Evolutionary conservation across 352 stramenopile genomes (phyloP), one percentile per base, ranked within the genome.

Genomic region (Blastocystis sp.): DNA sequence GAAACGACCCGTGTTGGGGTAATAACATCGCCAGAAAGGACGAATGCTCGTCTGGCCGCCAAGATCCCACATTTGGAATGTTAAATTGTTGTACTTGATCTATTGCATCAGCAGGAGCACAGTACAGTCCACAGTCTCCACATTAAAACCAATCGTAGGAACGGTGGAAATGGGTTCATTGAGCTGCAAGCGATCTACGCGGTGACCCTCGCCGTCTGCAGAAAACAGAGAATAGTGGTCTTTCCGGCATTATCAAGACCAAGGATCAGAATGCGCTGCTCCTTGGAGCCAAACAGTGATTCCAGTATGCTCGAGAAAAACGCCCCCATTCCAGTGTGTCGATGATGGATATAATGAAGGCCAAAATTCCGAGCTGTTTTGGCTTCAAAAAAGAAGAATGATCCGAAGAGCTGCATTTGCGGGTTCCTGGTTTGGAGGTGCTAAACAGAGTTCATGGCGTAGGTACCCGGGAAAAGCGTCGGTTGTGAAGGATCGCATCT

Each of bases 241-340:
- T 99, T 99, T 89, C 97, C 97, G 40, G 97, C 96, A 91, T 98
- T 98, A 91, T 99, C 97, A 40, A 99, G 93, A 84, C 97, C 97
- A 11, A 99, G 91, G 92, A 99, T 98, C n/a, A 99, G 91, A 90
- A 99, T 99, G 86, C 97, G 94, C 82, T 98, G 96, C 93, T 99
- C 96, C 90, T 99, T 98, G 89, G 94, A 97, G 76, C 96, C 96
- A 92, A 99, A 99, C 89, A 99, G 93, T 90, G 92, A 93, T 89
- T 98, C 94, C 92, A 99, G 98, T 82, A 99, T 90, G 90, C 94
- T 92, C 90, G 93, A 97, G 91, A 99, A 97, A 76, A 97, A 92
- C 89, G 98, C 97, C 76, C 96, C 96, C 96, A 99, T 99, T 7
- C 14, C 48, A 7, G 5, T 56, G 48, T 14, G 48, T 56, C 14